These are phyloP conservation scores for Rubroshorea leprosula DNA, from an alignment of 345 rosid genomes.

Conservation along the genomic window DNA sequence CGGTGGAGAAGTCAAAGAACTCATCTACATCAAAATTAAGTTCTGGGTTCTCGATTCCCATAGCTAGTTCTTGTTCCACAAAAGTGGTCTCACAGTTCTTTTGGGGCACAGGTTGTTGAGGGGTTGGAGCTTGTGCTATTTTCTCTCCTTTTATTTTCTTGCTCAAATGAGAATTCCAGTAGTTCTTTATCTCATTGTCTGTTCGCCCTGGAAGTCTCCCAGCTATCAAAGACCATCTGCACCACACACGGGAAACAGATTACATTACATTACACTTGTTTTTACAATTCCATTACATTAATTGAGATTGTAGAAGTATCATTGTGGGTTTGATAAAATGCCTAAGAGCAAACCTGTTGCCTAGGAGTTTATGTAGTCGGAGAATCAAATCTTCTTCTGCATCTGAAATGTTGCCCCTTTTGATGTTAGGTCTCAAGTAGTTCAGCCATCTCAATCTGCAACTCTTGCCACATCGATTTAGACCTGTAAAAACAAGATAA, in stretches of 20 bases:
- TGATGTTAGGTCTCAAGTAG: slow-evolving; percentile 56
- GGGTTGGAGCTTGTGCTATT: background rate
- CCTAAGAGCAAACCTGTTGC: slow-evolving; percentile 36
- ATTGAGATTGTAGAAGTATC: too few species aligned
- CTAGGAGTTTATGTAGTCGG: slow-evolving; percentile 52
- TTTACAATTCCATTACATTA: too few species aligned
- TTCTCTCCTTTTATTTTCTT: slow-evolving; percentile 37
- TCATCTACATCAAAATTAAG: slow-evolving; percentile 26
- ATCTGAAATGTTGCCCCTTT: slow-evolving; percentile 57
- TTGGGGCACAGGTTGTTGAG: background rate
- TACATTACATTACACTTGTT: background rate
- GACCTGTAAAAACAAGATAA: slow-evolving; percentile 24
- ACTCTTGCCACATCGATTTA: slow-evolving; percentile 56
- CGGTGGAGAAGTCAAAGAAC: slow-evolving; percentile 34
- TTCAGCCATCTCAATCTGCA: slow-evolving; percentile 66
- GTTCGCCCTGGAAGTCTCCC: slow-evolving; percentile 72
- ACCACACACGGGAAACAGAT: background rate
- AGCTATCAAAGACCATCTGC: slow-evolving; percentile 62
- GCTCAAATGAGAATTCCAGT: slow-evolving; percentile 73
- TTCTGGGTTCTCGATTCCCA: slow-evolving; percentile 2
- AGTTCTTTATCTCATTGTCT: slow-evolving; percentile 63
- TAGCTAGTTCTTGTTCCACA: slow-evolving; percentile 1
- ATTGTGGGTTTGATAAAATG: background rate
- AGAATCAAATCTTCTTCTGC: slow-evolving; percentile 57
- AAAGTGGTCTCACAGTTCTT: background rate